These are phyloP conservation scores for Rhodotorula taiwanensis DNA, from an alignment of 768 basidiomycete species.

Conservation along the genomic window DNA sequence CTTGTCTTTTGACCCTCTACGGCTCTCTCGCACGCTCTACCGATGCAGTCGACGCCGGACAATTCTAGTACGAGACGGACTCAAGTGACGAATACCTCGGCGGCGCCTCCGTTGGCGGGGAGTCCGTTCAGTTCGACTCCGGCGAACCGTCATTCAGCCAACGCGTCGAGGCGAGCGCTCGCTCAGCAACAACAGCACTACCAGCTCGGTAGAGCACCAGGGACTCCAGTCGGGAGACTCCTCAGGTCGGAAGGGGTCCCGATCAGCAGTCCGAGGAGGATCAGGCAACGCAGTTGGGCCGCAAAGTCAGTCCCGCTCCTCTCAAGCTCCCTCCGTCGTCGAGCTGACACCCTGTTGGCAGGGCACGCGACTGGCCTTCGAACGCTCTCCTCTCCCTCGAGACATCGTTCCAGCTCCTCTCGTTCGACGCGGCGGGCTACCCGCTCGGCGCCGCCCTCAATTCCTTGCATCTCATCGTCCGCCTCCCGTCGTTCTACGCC, in stretches of 20 bases:
- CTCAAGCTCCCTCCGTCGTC: too few relatives aligned
- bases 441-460: conserved; percentile 24
- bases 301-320: background rate
- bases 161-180: conserved; percentile 1
- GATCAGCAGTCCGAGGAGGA: background rate
- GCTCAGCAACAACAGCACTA: too few relatives aligned
- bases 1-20: background rate
- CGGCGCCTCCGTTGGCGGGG: too few relatives aligned
- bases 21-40: too few relatives aligned
- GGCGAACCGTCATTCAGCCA: background rate
- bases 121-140: too few relatives aligned
- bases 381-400: conserved; percentile 26
- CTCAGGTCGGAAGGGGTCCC: background rate
- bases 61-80: too few relatives aligned
- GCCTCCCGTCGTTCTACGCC: conserved; percentile 24
- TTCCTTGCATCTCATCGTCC: conserved; percentile 23
- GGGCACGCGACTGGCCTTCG: conserved; percentile 21
- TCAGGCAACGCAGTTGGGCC: background rate
- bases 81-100: background rate
- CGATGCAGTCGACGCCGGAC: too few relatives aligned
- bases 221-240: background rate
- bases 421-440: conserved; percentile 32
- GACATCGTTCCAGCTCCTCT: conserved; percentile 22
- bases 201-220: background rate
- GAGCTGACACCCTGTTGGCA: background rate